These are phyloP conservation scores for Quercus tomentella DNA, from an alignment of 331 rosid genomes.

Conservation along the genomic window DNA sequence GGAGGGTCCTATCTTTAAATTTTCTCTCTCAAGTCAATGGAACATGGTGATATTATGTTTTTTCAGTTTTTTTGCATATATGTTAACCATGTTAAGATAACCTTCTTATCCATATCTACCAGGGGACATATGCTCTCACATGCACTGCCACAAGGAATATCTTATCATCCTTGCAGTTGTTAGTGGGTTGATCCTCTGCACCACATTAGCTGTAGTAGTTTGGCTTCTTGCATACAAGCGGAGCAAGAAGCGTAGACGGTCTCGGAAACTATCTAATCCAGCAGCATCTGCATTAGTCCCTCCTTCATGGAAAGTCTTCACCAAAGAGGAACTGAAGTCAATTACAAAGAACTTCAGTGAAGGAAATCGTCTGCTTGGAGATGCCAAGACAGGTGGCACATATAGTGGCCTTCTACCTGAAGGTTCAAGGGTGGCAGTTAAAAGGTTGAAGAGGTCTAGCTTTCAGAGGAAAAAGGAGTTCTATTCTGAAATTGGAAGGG, in stretches of 20 bases:
- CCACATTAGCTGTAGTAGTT: constrained; percentile 73
- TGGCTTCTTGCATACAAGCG: constrained; percentile 91
- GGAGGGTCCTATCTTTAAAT: no score
- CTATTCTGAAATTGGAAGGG: constrained; percentile 87
- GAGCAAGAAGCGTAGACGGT: constrained; percentile 83
- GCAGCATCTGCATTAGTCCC: constrained; percentile 63
- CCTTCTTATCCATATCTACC: constrained; percentile 14
- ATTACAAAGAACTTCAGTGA: constrained; percentile 95
- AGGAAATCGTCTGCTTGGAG: constrained; percentile 93
- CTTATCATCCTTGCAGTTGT: constrained; percentile 82
- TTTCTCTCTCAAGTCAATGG: background rate
- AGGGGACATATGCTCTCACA: constrained; percentile 60
- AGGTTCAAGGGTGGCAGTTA: constrained; percentile 91
- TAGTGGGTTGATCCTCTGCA: constrained; percentile 87
- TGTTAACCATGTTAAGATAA: constrained; percentile 6
- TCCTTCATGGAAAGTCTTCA: constrained; percentile 87
- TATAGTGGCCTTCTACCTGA: constrained; percentile 84
- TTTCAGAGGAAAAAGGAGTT: constrained; percentile 96
- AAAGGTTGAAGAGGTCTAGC: constrained; percentile 86
- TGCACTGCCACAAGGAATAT: constrained; percentile 90
- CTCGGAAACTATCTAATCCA: constrained; percentile 70
- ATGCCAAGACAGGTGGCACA: constrained; percentile 92
- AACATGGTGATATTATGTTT: background rate
- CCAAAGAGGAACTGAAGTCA: constrained; percentile 87
- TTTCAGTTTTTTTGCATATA: background rate